Base-by-base conservation (phyloP, 495 filamentous ascomycete species). In the Monascus purpureus region DNA sequence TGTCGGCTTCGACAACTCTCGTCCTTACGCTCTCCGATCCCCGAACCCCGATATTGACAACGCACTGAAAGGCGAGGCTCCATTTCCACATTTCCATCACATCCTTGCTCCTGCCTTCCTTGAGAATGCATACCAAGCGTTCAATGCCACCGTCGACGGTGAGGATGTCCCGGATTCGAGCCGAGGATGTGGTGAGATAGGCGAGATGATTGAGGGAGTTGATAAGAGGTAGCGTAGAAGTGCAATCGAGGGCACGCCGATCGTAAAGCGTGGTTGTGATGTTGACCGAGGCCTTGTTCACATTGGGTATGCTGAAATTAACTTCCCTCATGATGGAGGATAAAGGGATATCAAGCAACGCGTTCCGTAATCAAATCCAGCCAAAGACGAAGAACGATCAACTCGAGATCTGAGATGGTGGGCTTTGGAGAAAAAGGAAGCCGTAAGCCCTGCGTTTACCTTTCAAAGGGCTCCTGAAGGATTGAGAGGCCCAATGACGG, bases 41-140 rank as follows among this genome's bases (percentile, higher is more conserved):
- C 35, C 90, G 74, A 41, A 97, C 90, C 15, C 90, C 90, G 49
- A 97, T 95, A 53, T 97, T 97, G 49, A 96, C 86, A 18, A 95
- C 87, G 53, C 92, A 96, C 49, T 96, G 90, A 49, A 97, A 95
- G 26, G 90, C 90, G 32, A 97, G 68, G 48, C 94, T 97, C 90
- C 90, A 97, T 63, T 96, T 96, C 92, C 90, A 97, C 81, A 92
- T 92, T 49, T 93, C 87, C 87, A 95, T 94, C 76, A 94, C 74
- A 53, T 96, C 86, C 63, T 85, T 85, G 50, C 82, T 93, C 52
- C 86, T 70, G 40, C 90, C 90, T 54, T 90, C 81, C 60, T 97
- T 97, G 48, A 97, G 72, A 51, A 97, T 95, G 69, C 83, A 93
- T 50, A 97, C 84, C 40, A 97, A 61, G 40, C 88, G 59, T 67